Evolutionary conservation across 2,329 filamentous ascomycete species (phyloP), one percentile per base, ranked within the genome.

Genomic region (Dothiorella sarmentorum): DNA sequence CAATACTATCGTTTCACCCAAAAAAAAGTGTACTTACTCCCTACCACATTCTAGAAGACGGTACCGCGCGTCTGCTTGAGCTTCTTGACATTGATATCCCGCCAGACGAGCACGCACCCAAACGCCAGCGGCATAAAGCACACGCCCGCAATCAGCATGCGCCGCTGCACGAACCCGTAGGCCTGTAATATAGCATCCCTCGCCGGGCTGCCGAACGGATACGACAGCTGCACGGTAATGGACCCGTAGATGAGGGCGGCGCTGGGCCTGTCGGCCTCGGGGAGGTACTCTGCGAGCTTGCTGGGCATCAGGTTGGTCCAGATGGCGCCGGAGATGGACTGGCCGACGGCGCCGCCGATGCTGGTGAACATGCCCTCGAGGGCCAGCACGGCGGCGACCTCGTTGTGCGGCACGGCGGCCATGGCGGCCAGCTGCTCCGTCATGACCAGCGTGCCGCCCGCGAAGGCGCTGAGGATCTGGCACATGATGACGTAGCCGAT

Each of bases 361-460:
- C 79, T 80, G 61, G 80, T 76, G 35, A 84, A 81, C n/a, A 87
- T 78, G n/a, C 80, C 75, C 45, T 84, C 76, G 9, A 88, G 75
- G 11, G 85, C 83, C 17, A 86, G 78, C 27, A 84, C 78, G 15
- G 80, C 80, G 20, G 85, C 82, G 3, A 88, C 77, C 65, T 85
- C 79, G 64, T 85, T 78, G 63, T 87, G 85, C 37, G 59, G 17
- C 10, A 47, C 61, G 7, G 55, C 60, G 9, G 61, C 55, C 59
- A 60, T 57, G 43, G 35, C 44, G 10, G 56, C 56, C 1, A 59
- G 29, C 33, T 59, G 56, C 56, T 59, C 44, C 7, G 17, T 26
- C 56, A 64, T 67, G 13, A 62, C 60, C 44, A 70, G 68, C 29
- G 70, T 66, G 31, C 64, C 68, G 3, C 64, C 68, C 7, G 67